Base-by-base conservation (phyloP, 495 filamentous ascomycete genomes). In the Hypoxylon subgilvum region DNA sequence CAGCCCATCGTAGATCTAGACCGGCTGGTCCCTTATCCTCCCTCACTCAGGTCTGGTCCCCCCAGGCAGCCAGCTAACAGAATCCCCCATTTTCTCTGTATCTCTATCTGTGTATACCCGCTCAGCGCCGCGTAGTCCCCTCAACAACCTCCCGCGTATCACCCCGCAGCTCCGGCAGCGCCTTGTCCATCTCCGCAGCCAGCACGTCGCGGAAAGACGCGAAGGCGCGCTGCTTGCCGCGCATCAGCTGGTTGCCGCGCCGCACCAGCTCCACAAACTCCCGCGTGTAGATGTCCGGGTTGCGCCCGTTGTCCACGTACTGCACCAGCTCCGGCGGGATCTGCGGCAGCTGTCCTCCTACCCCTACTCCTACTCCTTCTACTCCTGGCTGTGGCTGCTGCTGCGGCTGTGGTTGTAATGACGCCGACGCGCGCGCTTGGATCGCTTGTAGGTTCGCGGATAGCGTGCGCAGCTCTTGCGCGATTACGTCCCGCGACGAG, bases 211-310 rank as follows among this genome's bases (percentile, higher is more conserved):
- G 76, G 68, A 99, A 96, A 13, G 70, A 68, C 3, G 78, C 76
- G 74, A 96, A 96, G 13, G 91, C 95, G 74, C 85, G 80, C 69
- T 80, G 82, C 79, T 91, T 92, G 16, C 94, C 94, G 65, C 88
- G 88, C 65, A 93, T 74, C 52, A 87, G 79, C 75, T 96, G 92
- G 69, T 97, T 97, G 25, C 83, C 79, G 58, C 86, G 81, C 70
- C 93, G 84, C 17, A 91, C 89, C 14, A 90, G 78, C 84, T 98
- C 95, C 39, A 97, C 91, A 67, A 97, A 96, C 76, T 97, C 92
- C 30, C 94, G 83, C 46, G 93, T 97, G 79, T 97, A 99, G 74
- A 99, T 96, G 70, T 97, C 93, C 10, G 94, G 94, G 76, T 99
- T 99, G 36, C 94, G 88, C 9, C 91, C 86, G 45, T 88, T 82